These are phyloP conservation scores for Tricholomella constricta DNA, from an alignment of 768 basidiomycete species.

Conservation along the genomic window DNA sequence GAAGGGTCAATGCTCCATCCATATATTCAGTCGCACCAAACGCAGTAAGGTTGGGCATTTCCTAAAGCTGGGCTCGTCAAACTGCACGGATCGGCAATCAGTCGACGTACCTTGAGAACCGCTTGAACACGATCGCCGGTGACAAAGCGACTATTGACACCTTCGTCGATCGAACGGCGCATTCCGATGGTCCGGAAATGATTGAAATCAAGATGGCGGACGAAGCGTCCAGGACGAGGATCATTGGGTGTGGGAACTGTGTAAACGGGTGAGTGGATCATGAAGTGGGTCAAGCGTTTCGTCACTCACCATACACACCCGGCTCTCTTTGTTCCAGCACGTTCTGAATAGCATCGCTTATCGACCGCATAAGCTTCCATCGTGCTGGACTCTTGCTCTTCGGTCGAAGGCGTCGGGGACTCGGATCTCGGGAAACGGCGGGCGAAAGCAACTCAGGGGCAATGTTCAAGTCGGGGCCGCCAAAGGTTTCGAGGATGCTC, in stretches of 20 bases:
- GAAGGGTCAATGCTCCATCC: constrained; percentile 86
- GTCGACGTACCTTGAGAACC: constrained; percentile 64
- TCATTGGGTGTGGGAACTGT: constrained; percentile 71
- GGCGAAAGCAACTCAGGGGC: constrained; percentile 78
- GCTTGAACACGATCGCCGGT: constrained; percentile 84
- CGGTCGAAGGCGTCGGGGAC: constrained; percentile 70
- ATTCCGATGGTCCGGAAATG: constrained; percentile 98
- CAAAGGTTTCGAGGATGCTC: constrained; percentile 58
- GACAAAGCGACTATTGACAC: constrained; percentile 87
- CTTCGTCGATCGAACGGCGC: constrained; percentile 89
- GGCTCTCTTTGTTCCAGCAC: constrained; percentile 63
- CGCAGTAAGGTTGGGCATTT: constrained; percentile 81
- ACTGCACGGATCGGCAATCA: constrained; percentile 8
- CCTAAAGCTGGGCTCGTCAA: constrained; percentile 46
- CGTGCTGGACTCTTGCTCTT: constrained; percentile 83
- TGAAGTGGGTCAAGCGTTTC: neutral
- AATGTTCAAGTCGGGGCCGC: constrained; percentile 68
- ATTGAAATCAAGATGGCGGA: constrained; percentile 90
- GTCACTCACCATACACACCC: constrained; percentile 68
- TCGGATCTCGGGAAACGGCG: constrained; percentile 79
- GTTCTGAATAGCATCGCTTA: constrained; percentile 76
- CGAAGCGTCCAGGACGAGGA: constrained; percentile 75
- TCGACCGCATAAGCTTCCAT: constrained; percentile 80
- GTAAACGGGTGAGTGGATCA: neutral
- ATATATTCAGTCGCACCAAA: constrained; percentile 99